Evolutionary conservation across 1,284 basidiomycete species (phyloP).

Genomic region (Pseudozyma sp.): DNA sequence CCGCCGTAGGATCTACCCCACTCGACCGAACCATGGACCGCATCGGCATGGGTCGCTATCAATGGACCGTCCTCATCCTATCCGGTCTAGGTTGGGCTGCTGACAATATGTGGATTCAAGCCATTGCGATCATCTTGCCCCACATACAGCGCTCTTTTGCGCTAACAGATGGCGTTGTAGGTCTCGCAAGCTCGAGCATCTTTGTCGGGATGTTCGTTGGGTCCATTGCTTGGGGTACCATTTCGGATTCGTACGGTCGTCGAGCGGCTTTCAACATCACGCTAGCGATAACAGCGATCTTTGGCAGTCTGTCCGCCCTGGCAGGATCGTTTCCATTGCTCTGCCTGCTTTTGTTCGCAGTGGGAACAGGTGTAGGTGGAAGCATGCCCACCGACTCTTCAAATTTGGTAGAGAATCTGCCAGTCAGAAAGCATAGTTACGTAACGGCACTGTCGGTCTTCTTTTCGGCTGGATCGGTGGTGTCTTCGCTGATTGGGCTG

Average conservation of each 20-base stretch:
- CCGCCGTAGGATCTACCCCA: slow-evolving; percentile 44
- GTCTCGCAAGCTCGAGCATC: slow-evolving; percentile 80
- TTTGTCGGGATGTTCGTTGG: slow-evolving; percentile 97
- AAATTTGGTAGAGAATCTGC: slow-evolving; percentile 91
- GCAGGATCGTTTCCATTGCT: slow-evolving; percentile 79
- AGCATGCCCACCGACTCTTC: slow-evolving; percentile 95
- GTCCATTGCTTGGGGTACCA: slow-evolving; percentile 73
- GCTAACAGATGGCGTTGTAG: slow-evolving; percentile 80
- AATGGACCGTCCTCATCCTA: slow-evolving; percentile 59
- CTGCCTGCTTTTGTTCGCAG: slow-evolving; percentile 83
- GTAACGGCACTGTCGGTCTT: slow-evolving; percentile 95
- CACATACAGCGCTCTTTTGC: slow-evolving; percentile 79
- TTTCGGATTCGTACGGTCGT: slow-evolving; percentile 75
- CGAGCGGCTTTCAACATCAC: slow-evolving; percentile 91
- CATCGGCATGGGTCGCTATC: slow-evolving; percentile 82
- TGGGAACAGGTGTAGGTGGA: slow-evolving; percentile 87
- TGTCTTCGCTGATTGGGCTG: slow-evolving; percentile 45
- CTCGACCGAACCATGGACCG: slow-evolving; percentile 79
- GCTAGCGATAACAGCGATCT: slow-evolving; percentile 86
- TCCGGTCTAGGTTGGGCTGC: slow-evolving; percentile 64
- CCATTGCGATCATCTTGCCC: slow-evolving; percentile 87
- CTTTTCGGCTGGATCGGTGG: slow-evolving; percentile 61
- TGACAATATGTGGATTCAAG: slow-evolving; percentile 68
- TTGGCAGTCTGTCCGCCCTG: slow-evolving; percentile 85
- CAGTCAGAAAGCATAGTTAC: slow-evolving; percentile 87